Evolutionary conservation across 495 filamentous ascomycete genomes (phyloP), one percentile per base, ranked within the genome.

Genomic region (Parathielavia appendiculata): DNA sequence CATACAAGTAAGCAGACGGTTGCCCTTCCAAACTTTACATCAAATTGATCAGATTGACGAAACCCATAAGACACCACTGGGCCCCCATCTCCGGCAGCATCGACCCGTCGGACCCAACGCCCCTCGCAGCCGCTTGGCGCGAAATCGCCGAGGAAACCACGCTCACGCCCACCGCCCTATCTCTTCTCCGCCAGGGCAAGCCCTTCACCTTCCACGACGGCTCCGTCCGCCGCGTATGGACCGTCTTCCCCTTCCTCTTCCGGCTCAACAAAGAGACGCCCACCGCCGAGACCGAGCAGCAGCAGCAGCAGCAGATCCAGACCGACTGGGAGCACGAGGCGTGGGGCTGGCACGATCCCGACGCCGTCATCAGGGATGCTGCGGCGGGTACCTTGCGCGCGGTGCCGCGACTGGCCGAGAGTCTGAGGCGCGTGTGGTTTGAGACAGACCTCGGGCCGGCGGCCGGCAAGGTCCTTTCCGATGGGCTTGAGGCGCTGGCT

Each of bases 271-370:
- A 30, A 2, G 26, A 30, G 26, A n/a, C n/a, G n/a, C n/a, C n/a
- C 26, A 2, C 26, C 26, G 6, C 26, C 3, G 6, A 30, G 3
- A 30, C 26, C 26, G 58, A 65, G 1, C 20, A 54, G 35, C 50
- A 65, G 16, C 54, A 67, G 23, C 73, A 74, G 58, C 54, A 66
- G 36, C 67, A 63, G 8, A 84, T 87, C 51, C 64, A 63, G 12
- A 76, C 79, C 32, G 79, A 87, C 68, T 86, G 84, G 83, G 86
- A 89, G 63, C 83, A 87, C 60, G 77, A 81, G 0, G 67, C 65
- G 0, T 84, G 76, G 71, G 65, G 69, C 20, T 88, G 83, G 80
- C 76, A 82, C 59, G 71, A 80, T 39, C 82, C 83, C 0, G 45
- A 69, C 2, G 49, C 68, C 1, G 70, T 84, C 22, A 51, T 69